Conservation (phyloP, 2,329 filamentous ascomycete genomes). For the Fusarium napiforme region DNA sequence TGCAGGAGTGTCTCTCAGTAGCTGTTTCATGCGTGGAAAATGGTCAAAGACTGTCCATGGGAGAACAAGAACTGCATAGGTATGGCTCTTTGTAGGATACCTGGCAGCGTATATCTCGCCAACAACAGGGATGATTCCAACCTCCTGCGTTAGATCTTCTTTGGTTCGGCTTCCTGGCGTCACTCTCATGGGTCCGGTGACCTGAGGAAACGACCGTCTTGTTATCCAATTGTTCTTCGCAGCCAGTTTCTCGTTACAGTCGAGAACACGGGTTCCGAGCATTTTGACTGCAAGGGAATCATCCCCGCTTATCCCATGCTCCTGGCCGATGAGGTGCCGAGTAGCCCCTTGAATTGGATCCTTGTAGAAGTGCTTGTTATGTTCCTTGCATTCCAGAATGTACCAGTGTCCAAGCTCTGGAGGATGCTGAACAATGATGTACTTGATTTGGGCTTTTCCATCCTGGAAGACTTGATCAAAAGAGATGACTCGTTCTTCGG, state of each 20-base stretch:
- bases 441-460: conserved; percentile 1
- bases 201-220: rapidly evolving
- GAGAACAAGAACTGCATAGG: not conserved
- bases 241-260: not conserved
- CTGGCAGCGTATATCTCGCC: not conserved
- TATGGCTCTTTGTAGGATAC: rapidly evolving
- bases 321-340: not conserved
- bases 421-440: not conserved
- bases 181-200: too few species aligned
- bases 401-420: not conserved
- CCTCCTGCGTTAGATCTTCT: rapidly evolving
- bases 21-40: not conserved
- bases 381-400: conserved; percentile 11
- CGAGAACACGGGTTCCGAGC: rapidly evolving
- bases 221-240: not conserved
- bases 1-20: rapidly evolving
- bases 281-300: not conserved
- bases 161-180: rapidly evolving
- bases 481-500: not conserved
- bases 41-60: not conserved
- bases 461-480: conserved; percentile 19
- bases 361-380: not conserved
- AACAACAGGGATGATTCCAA: not conserved
- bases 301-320: rapidly evolving
- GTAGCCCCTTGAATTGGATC: not conserved